These are phyloP conservation scores for Atalantia buxifolia DNA, from an alignment of 345 rosid genomes.

Conservation along the genomic window DNA sequence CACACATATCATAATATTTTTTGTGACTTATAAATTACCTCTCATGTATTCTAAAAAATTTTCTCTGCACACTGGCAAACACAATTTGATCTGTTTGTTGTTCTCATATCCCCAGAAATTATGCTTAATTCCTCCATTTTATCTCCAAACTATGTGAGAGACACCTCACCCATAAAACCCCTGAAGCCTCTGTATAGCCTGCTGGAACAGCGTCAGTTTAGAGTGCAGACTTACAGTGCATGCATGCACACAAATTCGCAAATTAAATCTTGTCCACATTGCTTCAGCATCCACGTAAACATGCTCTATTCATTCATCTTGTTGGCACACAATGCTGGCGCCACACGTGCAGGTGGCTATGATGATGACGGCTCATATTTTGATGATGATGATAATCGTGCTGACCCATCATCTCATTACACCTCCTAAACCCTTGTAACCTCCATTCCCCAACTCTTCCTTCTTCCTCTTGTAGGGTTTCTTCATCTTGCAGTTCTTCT, in stretches of 20 bases:
- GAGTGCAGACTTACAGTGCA: too few species aligned
- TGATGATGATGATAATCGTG: conserved; percentile 17
- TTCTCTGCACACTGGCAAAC: accelerated
- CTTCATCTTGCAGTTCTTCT: conserved; percentile 8
- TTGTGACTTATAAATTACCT: too few species aligned
- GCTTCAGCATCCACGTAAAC: conserved; percentile 14
- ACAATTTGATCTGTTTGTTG: too few species aligned
- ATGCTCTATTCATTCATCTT: conserved; percentile 29
- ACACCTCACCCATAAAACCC: too few species aligned
- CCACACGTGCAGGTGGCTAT: conserved; percentile 46
- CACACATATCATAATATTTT: too few species aligned
- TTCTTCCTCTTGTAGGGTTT: conserved; percentile 17
- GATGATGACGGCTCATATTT: conserved; percentile 12
- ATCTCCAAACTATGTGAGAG: too few species aligned
- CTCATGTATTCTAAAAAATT: accelerated
- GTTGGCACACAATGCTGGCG: conserved; percentile 60
- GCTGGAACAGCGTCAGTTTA: too few species aligned
- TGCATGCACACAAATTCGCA: neutral
- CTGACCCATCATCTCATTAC: conserved; percentile 31
- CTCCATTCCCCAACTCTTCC: conserved; percentile 11
- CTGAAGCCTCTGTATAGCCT: too few species aligned
- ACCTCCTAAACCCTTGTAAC: conserved; percentile 38
- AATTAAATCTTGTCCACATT: neutral
- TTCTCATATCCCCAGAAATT: too few species aligned
- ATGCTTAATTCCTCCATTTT: too few species aligned